A percentile compares a stretch with the other conserved stretches of the same genome.
Evolutionary conservation across 2,329 filamentous ascomycete species (phyloP).

Genomic region (Boeremia exigua): DNA sequence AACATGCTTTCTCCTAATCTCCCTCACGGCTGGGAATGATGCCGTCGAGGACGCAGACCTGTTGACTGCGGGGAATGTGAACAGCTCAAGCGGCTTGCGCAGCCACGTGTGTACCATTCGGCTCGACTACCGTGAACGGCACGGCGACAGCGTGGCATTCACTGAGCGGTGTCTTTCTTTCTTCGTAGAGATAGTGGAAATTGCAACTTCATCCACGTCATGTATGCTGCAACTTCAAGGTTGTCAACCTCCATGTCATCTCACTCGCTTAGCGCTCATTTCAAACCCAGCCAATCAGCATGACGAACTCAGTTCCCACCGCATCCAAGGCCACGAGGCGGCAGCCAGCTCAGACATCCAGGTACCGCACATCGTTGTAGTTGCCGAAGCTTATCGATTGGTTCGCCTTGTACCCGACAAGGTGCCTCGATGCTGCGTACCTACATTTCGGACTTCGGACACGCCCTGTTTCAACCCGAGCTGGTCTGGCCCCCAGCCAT

Average conservation of each 20-base stretch:
- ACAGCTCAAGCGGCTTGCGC: background rate
- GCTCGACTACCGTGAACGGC: background rate
- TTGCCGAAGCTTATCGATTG: slow-evolving; percentile 15
- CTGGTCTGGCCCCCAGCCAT: slow-evolving; percentile 10
- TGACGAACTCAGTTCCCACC: slow-evolving; percentile 2
- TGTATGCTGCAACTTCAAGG: slow-evolving; percentile 12
- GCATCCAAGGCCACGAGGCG: slow-evolving; percentile 7
- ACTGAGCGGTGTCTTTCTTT: background rate
- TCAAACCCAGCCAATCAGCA: slow-evolving; percentile 11
- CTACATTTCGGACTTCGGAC: slow-evolving; percentile 18
- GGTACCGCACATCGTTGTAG: background rate
- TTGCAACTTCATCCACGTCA: slow-evolving; percentile 11
- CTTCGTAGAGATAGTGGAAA: slow-evolving; percentile 7
- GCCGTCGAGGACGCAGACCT: background rate
- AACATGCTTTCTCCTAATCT: background rate
- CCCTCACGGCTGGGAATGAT: background rate
- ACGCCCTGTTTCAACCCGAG: slow-evolving; percentile 14
- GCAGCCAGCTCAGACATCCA: slow-evolving; percentile 14
- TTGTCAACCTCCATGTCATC: background rate
- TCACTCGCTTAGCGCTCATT: slow-evolving; percentile 11
- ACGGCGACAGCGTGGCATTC: slow-evolving; percentile 3
- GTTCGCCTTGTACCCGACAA: slow-evolving; percentile 8
- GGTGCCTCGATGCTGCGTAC: slow-evolving; percentile 14
- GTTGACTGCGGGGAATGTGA: background rate
- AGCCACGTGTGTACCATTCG: background rate